phyloP scores from a whole-genome alignment of 768 basidiomycete genomes.

The Solioccasus polychromus region DNA sequence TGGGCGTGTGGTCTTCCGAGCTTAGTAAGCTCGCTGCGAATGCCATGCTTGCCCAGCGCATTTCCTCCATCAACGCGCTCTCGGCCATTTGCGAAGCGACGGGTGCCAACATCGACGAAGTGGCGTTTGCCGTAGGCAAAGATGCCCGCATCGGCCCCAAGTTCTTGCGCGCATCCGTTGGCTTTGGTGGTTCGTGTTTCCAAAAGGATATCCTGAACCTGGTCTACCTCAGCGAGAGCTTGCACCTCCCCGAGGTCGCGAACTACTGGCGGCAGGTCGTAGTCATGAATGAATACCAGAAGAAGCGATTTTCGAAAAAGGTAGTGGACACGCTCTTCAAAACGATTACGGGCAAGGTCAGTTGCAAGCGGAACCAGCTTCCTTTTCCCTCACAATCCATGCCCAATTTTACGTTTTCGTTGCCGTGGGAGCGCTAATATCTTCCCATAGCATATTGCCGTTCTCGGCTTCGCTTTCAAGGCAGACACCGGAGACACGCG shows the following conservation, averaged over 20 bases:
- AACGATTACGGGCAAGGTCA: conserved; percentile 91
- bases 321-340: conserved; percentile 99
- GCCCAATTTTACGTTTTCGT: background rate
- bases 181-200: conserved; percentile 99
- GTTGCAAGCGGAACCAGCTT: conserved; percentile 10
- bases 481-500: conserved; percentile 99
- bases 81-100: conserved; percentile 99
- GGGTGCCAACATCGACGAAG: conserved; percentile 98
- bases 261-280: conserved; percentile 98
- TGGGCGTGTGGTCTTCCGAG: conserved; percentile 98
- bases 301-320: conserved; percentile 90
- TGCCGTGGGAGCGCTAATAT: conserved; percentile 6
- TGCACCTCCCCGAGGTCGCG: conserved; percentile 95
- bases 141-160: conserved; percentile 92
- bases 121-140: conserved; percentile 89
- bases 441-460: conserved; percentile 72
- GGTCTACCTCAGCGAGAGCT: conserved; percentile 92
- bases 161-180: conserved; percentile 93
- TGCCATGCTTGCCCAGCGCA: conserved; percentile 98
- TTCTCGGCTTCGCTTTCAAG: conserved; percentile 98
- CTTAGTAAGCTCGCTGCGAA: conserved; percentile 98
- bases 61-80: conserved; percentile 96
- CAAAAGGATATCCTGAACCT: conserved; percentile 99
- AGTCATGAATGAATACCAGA: conserved; percentile 98
- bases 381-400: background rate